A percentile compares a stretch with the other conserved stretches of the same genome.
These are phyloP conservation scores for Collybia nuda DNA, from an alignment of 768 basidiomycete species.

Conservation along the genomic window DNA sequence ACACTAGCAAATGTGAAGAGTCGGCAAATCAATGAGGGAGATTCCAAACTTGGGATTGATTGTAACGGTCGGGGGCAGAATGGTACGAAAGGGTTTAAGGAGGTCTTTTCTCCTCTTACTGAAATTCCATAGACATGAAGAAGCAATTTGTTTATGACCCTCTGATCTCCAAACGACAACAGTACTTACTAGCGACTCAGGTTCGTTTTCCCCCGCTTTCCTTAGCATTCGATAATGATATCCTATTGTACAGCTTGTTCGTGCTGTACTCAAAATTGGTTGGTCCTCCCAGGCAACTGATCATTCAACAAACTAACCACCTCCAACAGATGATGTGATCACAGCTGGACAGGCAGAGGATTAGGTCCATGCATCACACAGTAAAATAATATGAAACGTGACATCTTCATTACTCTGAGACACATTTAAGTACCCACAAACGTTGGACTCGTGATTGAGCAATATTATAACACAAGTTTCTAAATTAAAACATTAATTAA, in stretches of 20 bases:
- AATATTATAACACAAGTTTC: too few relatives aligned
- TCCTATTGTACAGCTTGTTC: constrained; percentile 55
- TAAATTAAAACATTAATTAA: too few relatives aligned
- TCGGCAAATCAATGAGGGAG: constrained; percentile 83
- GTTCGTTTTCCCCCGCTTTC: constrained; percentile 34
- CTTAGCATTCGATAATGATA: constrained; percentile 2
- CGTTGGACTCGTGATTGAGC: too few relatives aligned
- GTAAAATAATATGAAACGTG: constrained; percentile 1
- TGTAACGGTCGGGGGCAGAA: constrained; percentile 85
- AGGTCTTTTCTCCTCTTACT: not conserved
- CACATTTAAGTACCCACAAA: too few relatives aligned
- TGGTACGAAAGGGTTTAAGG: constrained; percentile 48
- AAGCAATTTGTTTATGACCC: constrained; percentile 97
- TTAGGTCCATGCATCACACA: constrained; percentile 28
- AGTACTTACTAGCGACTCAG: constrained; percentile 96
- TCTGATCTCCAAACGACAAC: constrained; percentile 94
- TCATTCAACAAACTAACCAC: constrained; percentile 3
- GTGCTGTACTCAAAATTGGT: constrained; percentile 89
- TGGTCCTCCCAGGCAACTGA: constrained; percentile 19
- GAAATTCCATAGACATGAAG: constrained; percentile 79
- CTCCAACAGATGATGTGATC: constrained; percentile 71
- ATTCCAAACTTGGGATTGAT: constrained; percentile 89
- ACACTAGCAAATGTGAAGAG: constrained; percentile 96
- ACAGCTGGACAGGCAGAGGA: constrained; percentile 69
- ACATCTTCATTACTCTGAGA: not conserved